Base-by-base conservation (phyloP, 2,329 filamentous ascomycete genomes). In the Didymella arachidicola region DNA sequence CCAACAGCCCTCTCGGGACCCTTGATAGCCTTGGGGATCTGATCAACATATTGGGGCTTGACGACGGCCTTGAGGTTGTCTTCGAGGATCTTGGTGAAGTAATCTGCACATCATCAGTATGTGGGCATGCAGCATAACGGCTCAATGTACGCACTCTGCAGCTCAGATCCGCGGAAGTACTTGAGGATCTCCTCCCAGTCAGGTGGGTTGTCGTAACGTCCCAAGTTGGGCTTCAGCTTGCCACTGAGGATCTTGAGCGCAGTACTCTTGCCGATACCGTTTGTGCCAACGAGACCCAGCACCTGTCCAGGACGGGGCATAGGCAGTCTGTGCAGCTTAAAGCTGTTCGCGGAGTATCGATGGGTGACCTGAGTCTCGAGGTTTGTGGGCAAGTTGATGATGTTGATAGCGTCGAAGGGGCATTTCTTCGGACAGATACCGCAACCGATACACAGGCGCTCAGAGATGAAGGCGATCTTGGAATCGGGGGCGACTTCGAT, bases 231-330 rank as follows among this genome's bases (percentile, higher is more conserved):
- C 87, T 99, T 99, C 73, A 99, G 85, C 82, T 98, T 99, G 76
- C 95, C 95, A 74, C 92, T 96, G 72, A 99, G 88, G 78, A 99
- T 97, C 85, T 99, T 99, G 79, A 99, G 83, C 8, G 95, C 96
- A n/a, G 95, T 99, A 83, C 93, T 97, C 87, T 99, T 99, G 80
- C 95, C 95, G 73, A 98, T 99, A 92, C 96, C 95, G 87, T 99
- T 99, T 72, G 95, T 98, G 79, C 95, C 96, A 43, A 99, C 96
- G 51, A 99, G 86, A 83, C 95, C 95, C 57, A 99, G 82, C 29
- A 99, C 96, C 77, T 98, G 92, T 63, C 95, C 95, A 30, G 95
- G 94, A 61, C 95, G 89, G 64, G 95, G 95, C 86, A 94, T 97
- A 57, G 96, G 95, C 74, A 98, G 85, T 71, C 96, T 89, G 80